Conservation (phyloP, 495 filamentous ascomycete genomes). For the Hypoxylon lenormandii region DNA sequence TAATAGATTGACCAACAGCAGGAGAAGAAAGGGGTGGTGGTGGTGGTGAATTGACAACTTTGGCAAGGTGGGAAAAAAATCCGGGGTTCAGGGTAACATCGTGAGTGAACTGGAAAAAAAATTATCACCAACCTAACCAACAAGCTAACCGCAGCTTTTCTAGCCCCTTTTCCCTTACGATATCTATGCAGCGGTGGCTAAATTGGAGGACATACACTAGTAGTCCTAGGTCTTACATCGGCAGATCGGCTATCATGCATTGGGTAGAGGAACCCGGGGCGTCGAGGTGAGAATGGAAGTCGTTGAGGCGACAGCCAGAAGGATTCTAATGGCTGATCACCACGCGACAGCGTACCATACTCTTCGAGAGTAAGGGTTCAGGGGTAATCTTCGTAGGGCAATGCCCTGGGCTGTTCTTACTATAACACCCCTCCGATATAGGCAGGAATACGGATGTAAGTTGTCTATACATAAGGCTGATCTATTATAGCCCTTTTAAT, state of each 20-base stretch:
- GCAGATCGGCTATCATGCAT: not conserved
- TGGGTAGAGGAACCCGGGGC: not conserved
- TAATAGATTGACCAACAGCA: no score
- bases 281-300: slow-evolving; percentile 3
- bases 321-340: slow-evolving; percentile 27
- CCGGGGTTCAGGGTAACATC: no score
- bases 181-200: not conserved
- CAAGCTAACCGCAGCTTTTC: no score
- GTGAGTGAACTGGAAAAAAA: no score
- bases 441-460: not conserved
- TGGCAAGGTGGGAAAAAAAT: no score
- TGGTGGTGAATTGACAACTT: no score
- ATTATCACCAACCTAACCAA: no score
- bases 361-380: not conserved
- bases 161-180: not conserved
- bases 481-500: not conserved
- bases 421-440: not conserved
- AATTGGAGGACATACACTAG: not conserved
- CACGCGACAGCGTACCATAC: not conserved
- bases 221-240: not conserved
- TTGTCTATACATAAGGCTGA: slow-evolving; percentile 28
- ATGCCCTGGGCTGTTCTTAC: not conserved
- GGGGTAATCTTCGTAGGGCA: not conserved
- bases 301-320: slow-evolving; percentile 14
- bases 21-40: no score